phyloP scores from a whole-genome alignment of 2,329 filamentous ascomycete species.

The Xylariaceae sp. region DNA sequence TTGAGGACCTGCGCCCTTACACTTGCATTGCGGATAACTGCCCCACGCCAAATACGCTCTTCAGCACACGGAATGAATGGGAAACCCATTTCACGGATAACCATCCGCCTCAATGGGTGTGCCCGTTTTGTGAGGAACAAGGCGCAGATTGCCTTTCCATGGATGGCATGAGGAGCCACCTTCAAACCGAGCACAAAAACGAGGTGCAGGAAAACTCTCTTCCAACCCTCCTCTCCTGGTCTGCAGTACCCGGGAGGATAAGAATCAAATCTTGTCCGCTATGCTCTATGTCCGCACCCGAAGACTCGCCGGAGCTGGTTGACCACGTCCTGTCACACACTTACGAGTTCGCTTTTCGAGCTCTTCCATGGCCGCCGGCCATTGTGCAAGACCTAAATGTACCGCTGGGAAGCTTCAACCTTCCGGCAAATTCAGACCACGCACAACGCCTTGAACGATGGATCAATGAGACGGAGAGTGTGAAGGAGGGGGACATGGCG shows the following conservation, averaged over 20 bases:
- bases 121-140: neutral
- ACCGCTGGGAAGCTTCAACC: too few relatives aligned
- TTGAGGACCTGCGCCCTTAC: constrained; percentile 2
- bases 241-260: too few relatives aligned
- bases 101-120: constrained; percentile 5
- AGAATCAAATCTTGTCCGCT: constrained; percentile 4
- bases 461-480: too few relatives aligned
- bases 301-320: constrained; percentile 3
- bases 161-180: too few relatives aligned
- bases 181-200: too few relatives aligned
- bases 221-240: too few relatives aligned
- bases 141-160: neutral
- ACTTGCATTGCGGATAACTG: constrained; percentile 8
- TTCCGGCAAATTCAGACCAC: too few relatives aligned
- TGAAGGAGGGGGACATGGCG: too few relatives aligned
- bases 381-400: too few relatives aligned
- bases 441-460: too few relatives aligned
- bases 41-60: neutral
- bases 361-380: constrained; percentile 1
- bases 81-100: constrained; percentile 3
- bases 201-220: too few relatives aligned
- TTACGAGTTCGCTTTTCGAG: constrained; percentile 4
- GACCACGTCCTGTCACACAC: constrained; percentile 5
- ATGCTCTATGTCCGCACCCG: neutral
- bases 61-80: constrained; percentile 5